These are phyloP conservation scores for Chalciporus chontae DNA, from an alignment of 768 basidiomycete species.

Conservation along the genomic window DNA sequence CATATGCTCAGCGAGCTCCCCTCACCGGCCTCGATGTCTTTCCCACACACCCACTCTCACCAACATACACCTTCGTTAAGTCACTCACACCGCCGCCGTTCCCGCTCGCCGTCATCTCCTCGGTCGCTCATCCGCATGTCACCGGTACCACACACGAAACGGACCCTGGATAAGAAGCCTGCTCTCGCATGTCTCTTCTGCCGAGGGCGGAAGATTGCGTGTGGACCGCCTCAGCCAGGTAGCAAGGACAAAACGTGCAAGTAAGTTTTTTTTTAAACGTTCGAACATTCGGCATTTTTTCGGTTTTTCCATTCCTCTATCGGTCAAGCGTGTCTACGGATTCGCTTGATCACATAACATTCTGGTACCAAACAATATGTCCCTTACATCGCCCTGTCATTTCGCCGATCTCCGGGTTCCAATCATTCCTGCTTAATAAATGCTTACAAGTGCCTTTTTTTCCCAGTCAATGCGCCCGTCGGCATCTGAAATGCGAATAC, in stretches of 20 bases:
- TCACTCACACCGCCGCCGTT: slow-evolving; percentile 22
- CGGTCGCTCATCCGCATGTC: slow-evolving; percentile 18
- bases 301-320: neutral
- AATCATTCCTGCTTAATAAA: slow-evolving; percentile 4
- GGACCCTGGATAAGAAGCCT: slow-evolving; percentile 48
- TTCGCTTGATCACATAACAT: slow-evolving; percentile 4
- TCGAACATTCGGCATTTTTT: neutral
- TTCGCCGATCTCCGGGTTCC: slow-evolving; percentile 28
- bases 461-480: slow-evolving; percentile 67
- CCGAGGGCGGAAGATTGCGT: slow-evolving; percentile 66
- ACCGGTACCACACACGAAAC: slow-evolving; percentile 21
- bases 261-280: slow-evolving; percentile 38
- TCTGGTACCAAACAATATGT: slow-evolving; percentile 6
- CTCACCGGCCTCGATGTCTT: slow-evolving; percentile 4
- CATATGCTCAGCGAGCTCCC: slow-evolving; percentile 18
- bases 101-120: slow-evolving; percentile 29
- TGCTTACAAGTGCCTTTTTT: slow-evolving; percentile 26
- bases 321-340: slow-evolving; percentile 11
- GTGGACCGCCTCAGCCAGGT: slow-evolving; percentile 53
- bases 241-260: slow-evolving; percentile 61
- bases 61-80: slow-evolving; percentile 8
- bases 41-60: slow-evolving; percentile 12
- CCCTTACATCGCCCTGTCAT: slow-evolving; percentile 20
- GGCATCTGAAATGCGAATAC: slow-evolving; percentile 68
- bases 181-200: slow-evolving; percentile 64